A percentile compares a stretch with the other conserved stretches of the same genome.
phyloP scores from a whole-genome alignment of 2,329 filamentous ascomycete species.

The Dactylonectria estremocensis region DNA sequence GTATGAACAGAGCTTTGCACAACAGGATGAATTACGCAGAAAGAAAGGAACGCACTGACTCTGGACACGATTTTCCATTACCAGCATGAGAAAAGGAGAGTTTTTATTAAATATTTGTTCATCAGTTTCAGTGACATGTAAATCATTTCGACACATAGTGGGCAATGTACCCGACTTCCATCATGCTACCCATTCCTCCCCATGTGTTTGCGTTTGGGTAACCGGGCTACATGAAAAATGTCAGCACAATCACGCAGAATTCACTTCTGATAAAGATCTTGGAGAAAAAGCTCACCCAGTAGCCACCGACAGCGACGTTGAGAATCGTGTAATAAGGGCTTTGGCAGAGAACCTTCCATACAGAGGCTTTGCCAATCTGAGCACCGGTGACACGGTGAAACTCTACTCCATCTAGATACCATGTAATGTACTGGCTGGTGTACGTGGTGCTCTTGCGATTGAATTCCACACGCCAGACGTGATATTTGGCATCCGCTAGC shows the following conservation, averaged over 20 bases:
- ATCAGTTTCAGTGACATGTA: not conserved
- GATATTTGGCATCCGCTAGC: slow-evolving; percentile 60
- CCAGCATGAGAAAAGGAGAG: too few species aligned
- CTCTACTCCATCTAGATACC: slow-evolving; percentile 62
- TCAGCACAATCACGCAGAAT: slow-evolving; percentile 4
- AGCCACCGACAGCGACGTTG: slow-evolving; percentile 70
- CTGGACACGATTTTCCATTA: too few species aligned
- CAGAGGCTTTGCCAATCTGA: slow-evolving; percentile 59
- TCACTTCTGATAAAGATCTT: too few species aligned
- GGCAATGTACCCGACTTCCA: slow-evolving; percentile 64
- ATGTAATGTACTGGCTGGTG: slow-evolving; percentile 64
- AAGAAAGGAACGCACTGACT: too few species aligned
- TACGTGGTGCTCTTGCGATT: slow-evolving; percentile 64
- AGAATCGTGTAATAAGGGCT: slow-evolving; percentile 67
- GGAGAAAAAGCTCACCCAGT: slow-evolving; percentile 61
- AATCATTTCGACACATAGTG: slow-evolving; percentile 42
- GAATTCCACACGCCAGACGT: slow-evolving; percentile 66
- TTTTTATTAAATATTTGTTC: too few species aligned
- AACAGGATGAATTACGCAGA: too few species aligned
- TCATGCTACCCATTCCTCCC: slow-evolving; percentile 60
- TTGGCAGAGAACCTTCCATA: slow-evolving; percentile 67
- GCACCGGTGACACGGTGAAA: slow-evolving; percentile 62
- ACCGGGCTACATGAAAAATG: slow-evolving; percentile 57
- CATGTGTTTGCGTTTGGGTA: slow-evolving; percentile 61
- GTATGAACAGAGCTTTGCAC: too few species aligned